These are phyloP conservation scores for Paracamarosporium sp. DNA, from an alignment of 2,329 filamentous ascomycete genomes.

Conservation along the genomic window DNA sequence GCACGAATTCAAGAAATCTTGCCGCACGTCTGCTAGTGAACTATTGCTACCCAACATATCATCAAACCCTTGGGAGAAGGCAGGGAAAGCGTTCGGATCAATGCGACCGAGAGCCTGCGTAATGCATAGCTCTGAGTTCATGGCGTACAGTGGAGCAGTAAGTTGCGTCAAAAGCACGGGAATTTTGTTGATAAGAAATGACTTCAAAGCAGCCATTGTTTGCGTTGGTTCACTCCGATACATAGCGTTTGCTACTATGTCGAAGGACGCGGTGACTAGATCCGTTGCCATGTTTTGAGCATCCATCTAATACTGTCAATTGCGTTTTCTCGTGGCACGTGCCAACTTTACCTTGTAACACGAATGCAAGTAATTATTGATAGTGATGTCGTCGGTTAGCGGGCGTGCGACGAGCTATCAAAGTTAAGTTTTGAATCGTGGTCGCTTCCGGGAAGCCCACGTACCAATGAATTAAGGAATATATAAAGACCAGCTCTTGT, in stretches of 20 bases:
- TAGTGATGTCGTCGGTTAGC: slow-evolving; percentile 77
- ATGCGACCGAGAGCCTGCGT: slow-evolving; percentile 69
- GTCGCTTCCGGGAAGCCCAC: slow-evolving; percentile 30
- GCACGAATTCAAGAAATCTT: slow-evolving; percentile 89
- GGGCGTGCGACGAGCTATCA: slow-evolving; percentile 80
- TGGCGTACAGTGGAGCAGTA: slow-evolving; percentile 63
- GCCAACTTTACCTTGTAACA: slow-evolving; percentile 72
- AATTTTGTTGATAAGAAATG: slow-evolving; percentile 81
- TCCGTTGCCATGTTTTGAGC: slow-evolving; percentile 79
- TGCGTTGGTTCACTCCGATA: slow-evolving; percentile 70
- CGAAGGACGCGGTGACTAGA: slow-evolving; percentile 86
- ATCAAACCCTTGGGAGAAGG: slow-evolving; percentile 69
- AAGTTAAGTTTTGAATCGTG: slow-evolving; percentile 41
- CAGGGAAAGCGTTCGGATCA: slow-evolving; percentile 68
- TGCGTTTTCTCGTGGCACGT: background rate
- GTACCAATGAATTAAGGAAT: slow-evolving; percentile 80
- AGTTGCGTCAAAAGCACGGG: slow-evolving; percentile 67
- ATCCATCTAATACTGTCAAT: slow-evolving; percentile 66
- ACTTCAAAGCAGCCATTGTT: slow-evolving; percentile 76
- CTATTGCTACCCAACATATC: slow-evolving; percentile 62
- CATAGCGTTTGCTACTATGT: slow-evolving; percentile 85
- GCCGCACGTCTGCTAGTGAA: slow-evolving; percentile 71
- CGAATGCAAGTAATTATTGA: slow-evolving; percentile 83
- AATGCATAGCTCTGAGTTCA: slow-evolving; percentile 69
- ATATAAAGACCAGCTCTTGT: slow-evolving; percentile 85